Evolutionary conservation across 2,329 filamentous ascomycete species (phyloP), one percentile per base, ranked within the genome.

Genomic region (Sclerotinia trifoliorum): DNA sequence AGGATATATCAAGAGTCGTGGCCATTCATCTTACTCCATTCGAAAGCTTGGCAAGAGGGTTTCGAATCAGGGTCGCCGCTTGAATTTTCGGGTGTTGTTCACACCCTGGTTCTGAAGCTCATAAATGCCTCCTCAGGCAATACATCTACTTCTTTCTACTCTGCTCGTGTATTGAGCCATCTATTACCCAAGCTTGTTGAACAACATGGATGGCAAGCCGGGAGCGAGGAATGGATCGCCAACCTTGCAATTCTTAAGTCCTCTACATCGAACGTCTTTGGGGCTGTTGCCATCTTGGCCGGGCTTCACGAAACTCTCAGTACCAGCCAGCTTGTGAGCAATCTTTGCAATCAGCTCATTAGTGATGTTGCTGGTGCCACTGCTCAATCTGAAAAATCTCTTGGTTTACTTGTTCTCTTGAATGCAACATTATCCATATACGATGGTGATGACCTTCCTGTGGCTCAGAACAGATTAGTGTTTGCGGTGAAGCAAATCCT

Each of bases 401-500:
- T 85, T 19, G 77, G 80, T 39, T 80, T 79, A 0, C 77, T 90
- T 3, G 81, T 85, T 2, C 79, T 89, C 1, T 78, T 90, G 5
- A 84, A 87, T 24, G 78, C 84, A 10, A 83, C 81, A 67, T 77
- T 85, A 68, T 77, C 80, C 11, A 77, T 87, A 19, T 90, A 87
- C 70, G 81, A 84, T 32, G 61, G 77, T 0, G 84, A 81, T 2
- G 79, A 83, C 70, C 71, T 88, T 10, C 87, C 87, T 0, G 83
- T 88, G 1, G 83, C 85, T 1, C 86, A 84, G 56, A 88, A 76
- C 66, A 62, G 77, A 35, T 61, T 77, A 24, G 72, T 97, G 0
- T 95, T 97, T 79, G 88, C 94, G 11, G 87, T 94, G 54, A 92
- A 91, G 75, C 89, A 94, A 71, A 83, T 97, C 10, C 85, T 91